Evolutionary conservation across 2,329 filamentous ascomycete species (phyloP).

Genomic region (Phialophora tarda): DNA sequence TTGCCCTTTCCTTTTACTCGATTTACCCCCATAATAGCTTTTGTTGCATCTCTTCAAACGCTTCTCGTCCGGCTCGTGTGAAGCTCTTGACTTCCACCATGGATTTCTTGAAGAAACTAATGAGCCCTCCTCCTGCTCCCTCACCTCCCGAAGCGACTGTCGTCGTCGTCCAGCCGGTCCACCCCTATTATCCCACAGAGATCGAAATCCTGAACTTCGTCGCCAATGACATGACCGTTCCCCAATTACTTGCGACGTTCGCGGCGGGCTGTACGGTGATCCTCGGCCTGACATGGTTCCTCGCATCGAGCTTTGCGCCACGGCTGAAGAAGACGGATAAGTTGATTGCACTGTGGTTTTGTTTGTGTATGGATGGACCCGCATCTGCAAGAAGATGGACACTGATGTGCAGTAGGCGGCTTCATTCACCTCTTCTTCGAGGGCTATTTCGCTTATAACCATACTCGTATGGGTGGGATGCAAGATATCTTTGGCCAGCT

Average conservation of each 20-base stretch:
- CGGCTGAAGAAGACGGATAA: constrained; percentile 61
- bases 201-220: constrained; percentile 67
- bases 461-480: constrained; percentile 66
- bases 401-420: constrained; percentile 46
- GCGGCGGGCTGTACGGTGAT: constrained; percentile 61
- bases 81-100: constrained; percentile 14
- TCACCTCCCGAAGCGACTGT: constrained; percentile 11
- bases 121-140: background rate
- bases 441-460: constrained; percentile 79
- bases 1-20: background rate
- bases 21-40: background rate
- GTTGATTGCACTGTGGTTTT: constrained; percentile 73
- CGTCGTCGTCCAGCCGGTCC: constrained; percentile 44
- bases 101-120: constrained; percentile 25
- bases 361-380: constrained; percentile 63
- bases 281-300: constrained; percentile 61
- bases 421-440: constrained; percentile 80
- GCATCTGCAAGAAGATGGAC: background rate
- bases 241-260: constrained; percentile 66
- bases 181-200: constrained; percentile 75
- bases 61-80: background rate
- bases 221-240: constrained; percentile 67
- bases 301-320: constrained; percentile 61
- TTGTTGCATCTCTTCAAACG: background rate
- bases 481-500: constrained; percentile 80